Evolutionary conservation across 2,329 filamentous ascomycete genomes (phyloP), one percentile per base, ranked within the genome.

Genomic region (Helminthosporium solani): DNA sequence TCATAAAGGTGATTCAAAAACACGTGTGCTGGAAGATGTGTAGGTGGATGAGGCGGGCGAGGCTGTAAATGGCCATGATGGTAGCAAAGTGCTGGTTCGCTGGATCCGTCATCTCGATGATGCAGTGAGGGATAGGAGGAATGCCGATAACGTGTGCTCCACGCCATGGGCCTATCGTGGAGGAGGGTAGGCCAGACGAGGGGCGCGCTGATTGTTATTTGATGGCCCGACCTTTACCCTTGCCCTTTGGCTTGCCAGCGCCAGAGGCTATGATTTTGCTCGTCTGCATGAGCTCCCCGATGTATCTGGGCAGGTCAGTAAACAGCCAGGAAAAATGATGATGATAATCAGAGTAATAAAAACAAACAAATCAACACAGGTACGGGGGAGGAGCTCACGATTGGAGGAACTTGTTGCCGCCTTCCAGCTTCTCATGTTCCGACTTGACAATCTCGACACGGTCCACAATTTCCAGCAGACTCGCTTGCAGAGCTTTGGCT

Each of bases 401-500:
- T 71, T 97, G 92, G 38, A 99, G 75, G 66, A 97, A 96, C 64
- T 90, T 92, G 78, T 99, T 99, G 70, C 96, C 91, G 70, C 82
- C 94, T 71, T 97, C 91, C 44, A 99, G 83, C 73, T 96, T 96
- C 74, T 96, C 90, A 67, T 99, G 91, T 67, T 97, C 92, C 59
- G 88, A 86, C 70, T 90, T 89, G 54, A 97, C 91, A 23, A 89
- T 88, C 66, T 99, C 94, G 68, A 97, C 95, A 41, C 90, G 87
- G 71, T 96, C 89, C 56, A 96, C 90, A 34, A 97, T 87, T 53
- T 87, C 88, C 51, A 95, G 79, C 27, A 99, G 82, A 21, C 90
- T 95, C 43, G 90, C 88, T 72, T 99, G 94, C 21, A 97, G 77
- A 37, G 84, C 82, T 70, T 90, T 89, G 48, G 92, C 91, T 73